Evolutionary conservation across 305 asterid species (phyloP).

Genomic region (Plantago coronopus): DNA sequence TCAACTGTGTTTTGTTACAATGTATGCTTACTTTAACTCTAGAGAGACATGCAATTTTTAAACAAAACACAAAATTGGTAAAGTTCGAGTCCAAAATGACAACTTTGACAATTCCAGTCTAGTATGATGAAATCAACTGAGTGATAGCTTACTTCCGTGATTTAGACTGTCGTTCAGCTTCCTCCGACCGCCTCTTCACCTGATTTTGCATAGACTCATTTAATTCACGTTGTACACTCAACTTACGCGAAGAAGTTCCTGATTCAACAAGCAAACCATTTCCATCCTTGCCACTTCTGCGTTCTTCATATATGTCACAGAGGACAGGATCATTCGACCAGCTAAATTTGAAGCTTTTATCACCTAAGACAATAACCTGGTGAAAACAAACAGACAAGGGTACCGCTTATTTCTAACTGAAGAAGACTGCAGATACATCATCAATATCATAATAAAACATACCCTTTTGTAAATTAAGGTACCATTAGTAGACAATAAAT

Average conservation of each 20-base stretch:
- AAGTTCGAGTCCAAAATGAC: constrained; percentile 9
- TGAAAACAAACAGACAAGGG: constrained; percentile 5
- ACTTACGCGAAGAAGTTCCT: constrained; percentile 90
- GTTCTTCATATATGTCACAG: constrained; percentile 93
- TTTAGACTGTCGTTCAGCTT: constrained; percentile 76
- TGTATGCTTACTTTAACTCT: constrained; percentile 5
- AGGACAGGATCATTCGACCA: constrained; percentile 90
- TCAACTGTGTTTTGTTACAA: constrained; percentile 12
- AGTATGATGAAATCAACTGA: constrained; percentile 14
- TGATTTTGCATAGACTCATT: constrained; percentile 89
- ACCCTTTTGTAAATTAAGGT: neutral
- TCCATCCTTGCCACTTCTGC: constrained; percentile 83
- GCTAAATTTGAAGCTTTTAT: constrained; percentile 77
- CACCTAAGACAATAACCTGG: constrained; percentile 88
- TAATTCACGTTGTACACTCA: constrained; percentile 83
- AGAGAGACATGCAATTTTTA: constrained; percentile 4
- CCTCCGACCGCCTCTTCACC: constrained; percentile 86
- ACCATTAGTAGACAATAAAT: constrained; percentile 2
- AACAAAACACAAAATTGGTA: neutral
- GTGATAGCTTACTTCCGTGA: constrained; percentile 64
- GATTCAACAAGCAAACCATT: constrained; percentile 87
- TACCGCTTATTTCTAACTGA: constrained; percentile 4
- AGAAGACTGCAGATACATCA: constrained; percentile 10
- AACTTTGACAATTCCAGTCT: neutral
- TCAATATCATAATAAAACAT: too few relatives aligned